Base-by-base conservation (phyloP, 2,329 filamentous ascomycete genomes). In the Pseudodiploospora longispora region DNA sequence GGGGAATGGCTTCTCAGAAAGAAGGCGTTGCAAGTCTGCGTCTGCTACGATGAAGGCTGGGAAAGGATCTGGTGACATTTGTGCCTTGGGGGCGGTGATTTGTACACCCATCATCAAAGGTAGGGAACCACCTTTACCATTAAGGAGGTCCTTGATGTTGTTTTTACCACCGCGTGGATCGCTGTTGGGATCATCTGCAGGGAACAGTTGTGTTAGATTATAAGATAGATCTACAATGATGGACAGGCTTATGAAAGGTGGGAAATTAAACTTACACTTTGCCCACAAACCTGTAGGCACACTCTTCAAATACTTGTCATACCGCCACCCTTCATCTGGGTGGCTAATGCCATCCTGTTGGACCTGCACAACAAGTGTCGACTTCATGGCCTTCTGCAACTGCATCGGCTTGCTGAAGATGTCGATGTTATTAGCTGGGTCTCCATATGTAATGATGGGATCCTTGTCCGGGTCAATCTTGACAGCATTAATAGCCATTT, bases 131-230 rank as follows among this genome's bases (percentile, higher is more conserved):
- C n/a, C 10, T 10, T 44, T 30, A 33, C 28, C 30, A 7, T 44
- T 41, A 32, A 47, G 41, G 6, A 47, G 41, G 4, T 47, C 37
- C 4, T 28, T n/a, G 28, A 47, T 38, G 34, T 47, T 47, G 30
- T 47, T 47, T 27, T 30, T 31, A 29, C 45, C 32, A 32, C 28
- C 27, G 9, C 9, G 10, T 12, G 45, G 45, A 28, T 47, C 45
- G 6, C 27, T 36, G 4, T 19, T 7, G 6, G n/a, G 10, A 10
- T 47, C 41, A 38, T 47, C 45, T 43, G 6, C 36, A 6, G 6
- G 6, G 36, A 37, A 19, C 19, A 19, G 2, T 19, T 19, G 19
- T 19, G 19, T 19, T 2, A 12, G 10, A 5, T 19, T 19, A 4
- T n/a, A 27, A 10, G 8, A 6, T 19, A 36, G 32, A 3, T 12